These are phyloP conservation scores for Malassezia equina DNA, from an alignment of 1,284 basidiomycete species.

Conservation along the genomic window DNA sequence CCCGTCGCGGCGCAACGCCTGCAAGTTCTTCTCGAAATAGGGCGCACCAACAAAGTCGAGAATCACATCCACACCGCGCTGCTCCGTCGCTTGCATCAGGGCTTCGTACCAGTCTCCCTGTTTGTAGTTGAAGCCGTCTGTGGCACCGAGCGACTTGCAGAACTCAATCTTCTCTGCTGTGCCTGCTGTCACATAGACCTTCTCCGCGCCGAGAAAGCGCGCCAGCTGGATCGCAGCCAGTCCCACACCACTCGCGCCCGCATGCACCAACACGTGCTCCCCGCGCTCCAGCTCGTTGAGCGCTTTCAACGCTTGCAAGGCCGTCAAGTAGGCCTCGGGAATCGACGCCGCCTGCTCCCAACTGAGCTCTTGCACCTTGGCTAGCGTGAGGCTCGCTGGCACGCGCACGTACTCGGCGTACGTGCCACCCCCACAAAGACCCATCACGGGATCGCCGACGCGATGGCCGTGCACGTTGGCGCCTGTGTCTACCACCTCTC, in stretches of 20 bases:
- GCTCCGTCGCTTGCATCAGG: slow-evolving; percentile 47
- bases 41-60: slow-evolving; percentile 77
- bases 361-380: slow-evolving; percentile 65
- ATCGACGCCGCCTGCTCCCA: slow-evolving; percentile 60
- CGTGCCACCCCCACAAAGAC: slow-evolving; percentile 62
- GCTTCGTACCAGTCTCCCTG: slow-evolving; percentile 65
- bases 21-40: slow-evolving; percentile 74
- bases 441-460: slow-evolving; percentile 73
- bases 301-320: slow-evolving; percentile 35
- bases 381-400: slow-evolving; percentile 60
- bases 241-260: slow-evolving; percentile 63
- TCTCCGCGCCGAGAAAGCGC: slow-evolving; percentile 57
- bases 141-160: slow-evolving; percentile 59
- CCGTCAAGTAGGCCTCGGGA: slow-evolving; percentile 40
- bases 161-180: slow-evolving; percentile 72
- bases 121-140: slow-evolving; percentile 71
- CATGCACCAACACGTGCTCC: slow-evolving; percentile 74
- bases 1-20: slow-evolving; percentile 65
- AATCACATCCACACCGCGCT: slow-evolving; percentile 59
- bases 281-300: slow-evolving; percentile 53
- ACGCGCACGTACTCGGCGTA: slow-evolving; percentile 79
- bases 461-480: slow-evolving; percentile 51
- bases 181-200: slow-evolving; percentile 60
- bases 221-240: slow-evolving; percentile 83
- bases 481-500: slow-evolving; percentile 21